Percentiles rank a stretch among this genome's conserved stretches.
Evolutionary conservation across 2,329 filamentous ascomycete species (phyloP).

Genomic region (Trichoderma breve): DNA sequence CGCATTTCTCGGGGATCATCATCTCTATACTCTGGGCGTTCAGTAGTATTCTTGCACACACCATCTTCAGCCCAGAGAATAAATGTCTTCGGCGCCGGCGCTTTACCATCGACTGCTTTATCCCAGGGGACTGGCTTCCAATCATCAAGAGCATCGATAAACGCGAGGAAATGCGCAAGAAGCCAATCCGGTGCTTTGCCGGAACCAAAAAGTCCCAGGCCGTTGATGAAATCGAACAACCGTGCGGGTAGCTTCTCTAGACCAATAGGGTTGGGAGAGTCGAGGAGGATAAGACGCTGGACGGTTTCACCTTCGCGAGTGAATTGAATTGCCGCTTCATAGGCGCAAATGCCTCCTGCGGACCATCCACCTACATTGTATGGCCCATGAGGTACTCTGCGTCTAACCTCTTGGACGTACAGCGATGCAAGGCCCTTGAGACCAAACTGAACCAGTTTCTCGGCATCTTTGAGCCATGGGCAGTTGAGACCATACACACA

Average conservation of each 20-base stretch:
- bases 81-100: conserved; percentile 57
- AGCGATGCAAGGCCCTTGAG: conserved; percentile 43
- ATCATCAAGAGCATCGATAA: conserved; percentile 64
- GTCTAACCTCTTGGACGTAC: conserved; percentile 61
- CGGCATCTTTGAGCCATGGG: conserved; percentile 60
- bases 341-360: conserved; percentile 71
- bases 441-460: conserved; percentile 34
- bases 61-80: conserved; percentile 71
- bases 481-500: conserved; percentile 56
- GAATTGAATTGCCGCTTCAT: conserved; percentile 61
- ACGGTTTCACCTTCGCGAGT: conserved; percentile 55
- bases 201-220: conserved; percentile 67
- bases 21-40: conserved; percentile 36
- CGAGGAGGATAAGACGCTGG: conserved; percentile 60
- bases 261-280: conserved; percentile 62
- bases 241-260: conserved; percentile 61
- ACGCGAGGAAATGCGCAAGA: conserved; percentile 68
- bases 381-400: conserved; percentile 65
- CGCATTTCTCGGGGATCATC: conserved; percentile 41
- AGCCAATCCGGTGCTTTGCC: conserved; percentile 66
- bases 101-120: conserved; percentile 33
- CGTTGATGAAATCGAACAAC: conserved; percentile 69
- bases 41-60: conserved; percentile 63
- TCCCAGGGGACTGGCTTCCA: conserved; percentile 64
- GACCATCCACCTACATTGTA: conserved; percentile 71